Evolutionary conservation across 306 rosid genomes (phyloP), one percentile per base, ranked within the genome.

Genomic region (Senna siamea): DNA sequence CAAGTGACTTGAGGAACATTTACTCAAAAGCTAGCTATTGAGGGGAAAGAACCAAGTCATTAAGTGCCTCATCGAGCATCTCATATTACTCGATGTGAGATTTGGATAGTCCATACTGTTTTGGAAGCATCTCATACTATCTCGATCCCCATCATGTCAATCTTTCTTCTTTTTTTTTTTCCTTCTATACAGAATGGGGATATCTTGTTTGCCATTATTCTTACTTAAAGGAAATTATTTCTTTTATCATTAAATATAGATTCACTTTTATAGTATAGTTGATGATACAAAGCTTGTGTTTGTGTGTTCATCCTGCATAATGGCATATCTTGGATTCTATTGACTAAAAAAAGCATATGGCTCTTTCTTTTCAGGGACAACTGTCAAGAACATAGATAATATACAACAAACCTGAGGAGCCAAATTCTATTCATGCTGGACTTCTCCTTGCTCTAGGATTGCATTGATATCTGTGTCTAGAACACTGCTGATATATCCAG

Each of bases 371-470:
- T 78, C 89, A 93, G 98, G 98, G 98, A 47, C 89, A 90, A 86
- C 89, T 93, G 98, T 84, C 98, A 51, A 93, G 97, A 79, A 91
- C 96, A 66, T 91, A 96, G 98, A 87, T 93, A 69, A 78, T 84
- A 76, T 93, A 91, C 76, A 91, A 91, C 83, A 91, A 72, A 83
- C 94, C 97, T 43, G 93, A 80, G 79, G 97, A 89, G 63, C 94
- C 97, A 63, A 93, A 80, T 81, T 88, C 97, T 76, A 77, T 89
- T 86, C 98, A 93, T 74, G 98, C 98, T n/a, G 97, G 98, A 73
- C 91, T 93, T 76, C 92, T 93, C 72, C 93, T 91, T 77, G 98
- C 93, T 37, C 79, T 93, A 38, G 98, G 98, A 74, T 81, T 91
- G 81, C 98, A 93, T 74, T 96, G 97, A 76, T 88, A 88, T 82